These are phyloP conservation scores for Dictyostelium firmibasis DNA, from an alignment of 78 protist species.

Conservation along the genomic window DNA sequence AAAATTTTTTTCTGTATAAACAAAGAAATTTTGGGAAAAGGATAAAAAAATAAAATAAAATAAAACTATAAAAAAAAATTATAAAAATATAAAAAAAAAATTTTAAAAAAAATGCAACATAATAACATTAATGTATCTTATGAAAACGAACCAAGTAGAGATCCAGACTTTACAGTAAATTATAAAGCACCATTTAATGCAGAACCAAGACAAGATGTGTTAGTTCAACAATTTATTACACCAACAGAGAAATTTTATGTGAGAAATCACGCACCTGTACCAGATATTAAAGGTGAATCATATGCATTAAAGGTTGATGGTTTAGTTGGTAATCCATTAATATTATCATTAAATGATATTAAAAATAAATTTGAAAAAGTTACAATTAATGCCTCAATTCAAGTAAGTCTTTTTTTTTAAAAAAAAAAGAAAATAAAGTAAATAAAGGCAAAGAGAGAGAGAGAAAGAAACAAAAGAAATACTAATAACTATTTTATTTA, in stretches of 20 bases:
- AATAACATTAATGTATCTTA: not conserved
- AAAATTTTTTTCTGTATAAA: too few relatives aligned
- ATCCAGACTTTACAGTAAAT: conserved; percentile 37
- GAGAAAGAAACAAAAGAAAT: too few relatives aligned
- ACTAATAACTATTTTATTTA: too few relatives aligned
- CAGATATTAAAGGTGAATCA: conserved; percentile 40
- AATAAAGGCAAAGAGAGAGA: too few relatives aligned
- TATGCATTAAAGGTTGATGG: conserved; percentile 74
- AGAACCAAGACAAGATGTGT: conserved; percentile 75
- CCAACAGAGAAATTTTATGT: conserved; percentile 89
- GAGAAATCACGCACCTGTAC: conserved; percentile 92
- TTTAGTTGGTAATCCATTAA: conserved; percentile 21
- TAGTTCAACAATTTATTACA: conserved; percentile 80
- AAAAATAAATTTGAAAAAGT: conserved; percentile 61
- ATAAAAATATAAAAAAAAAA: not conserved
- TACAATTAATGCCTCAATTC: conserved; percentile 58
- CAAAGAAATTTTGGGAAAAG: too few relatives aligned
- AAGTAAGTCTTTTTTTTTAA: conserved; percentile 13
- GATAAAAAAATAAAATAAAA: too few relatives aligned
- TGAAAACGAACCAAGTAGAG: conserved; percentile 31
- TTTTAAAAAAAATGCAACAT: not conserved
- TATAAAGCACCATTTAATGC: conserved; percentile 88
- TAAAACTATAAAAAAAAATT: too few relatives aligned
- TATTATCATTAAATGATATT: conserved; percentile 81
- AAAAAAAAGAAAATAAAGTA: too few relatives aligned